Evolutionary conservation across 2,329 filamentous ascomycete genomes (phyloP).

Genomic region (Penicillium italicum): DNA sequence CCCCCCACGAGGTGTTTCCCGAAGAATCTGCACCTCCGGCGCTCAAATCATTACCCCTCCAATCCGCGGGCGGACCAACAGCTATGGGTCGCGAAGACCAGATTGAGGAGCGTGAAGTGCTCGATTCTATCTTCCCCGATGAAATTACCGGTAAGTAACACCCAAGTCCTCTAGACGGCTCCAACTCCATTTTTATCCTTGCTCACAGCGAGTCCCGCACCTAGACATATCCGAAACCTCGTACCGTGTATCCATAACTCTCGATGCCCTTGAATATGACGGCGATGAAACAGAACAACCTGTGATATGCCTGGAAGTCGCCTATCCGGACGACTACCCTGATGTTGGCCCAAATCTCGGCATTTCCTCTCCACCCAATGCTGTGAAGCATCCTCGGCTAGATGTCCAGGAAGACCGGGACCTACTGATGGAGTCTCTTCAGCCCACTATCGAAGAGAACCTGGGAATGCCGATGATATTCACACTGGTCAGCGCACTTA

Average conservation of each 20-base stretch:
- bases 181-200: not conserved
- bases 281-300: constrained; percentile 61
- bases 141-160: constrained; percentile 75
- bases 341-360: constrained; percentile 82
- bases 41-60: constrained; percentile 27
- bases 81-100: constrained; percentile 71
- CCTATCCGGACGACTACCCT: constrained; percentile 86
- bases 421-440: constrained; percentile 65
- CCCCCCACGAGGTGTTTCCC: not conserved
- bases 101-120: constrained; percentile 90
- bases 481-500: constrained; percentile 79
- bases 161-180: not conserved
- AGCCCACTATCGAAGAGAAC: constrained; percentile 81
- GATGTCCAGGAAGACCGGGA: constrained; percentile 77
- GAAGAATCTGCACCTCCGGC: constrained; percentile 1
- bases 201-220: constrained; percentile 16
- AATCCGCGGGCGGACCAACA: constrained; percentile 29
- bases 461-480: constrained; percentile 98
- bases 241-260: constrained; percentile 78
- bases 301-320: constrained; percentile 74
- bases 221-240: constrained; percentile 85
- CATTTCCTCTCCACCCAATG: constrained; percentile 69
- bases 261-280: constrained; percentile 70
- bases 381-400: constrained; percentile 67
- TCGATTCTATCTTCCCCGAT: constrained; percentile 96